phyloP scores from a whole-genome alignment of 2,329 filamentous ascomycete species.

The Botrytis hyacinthi region DNA sequence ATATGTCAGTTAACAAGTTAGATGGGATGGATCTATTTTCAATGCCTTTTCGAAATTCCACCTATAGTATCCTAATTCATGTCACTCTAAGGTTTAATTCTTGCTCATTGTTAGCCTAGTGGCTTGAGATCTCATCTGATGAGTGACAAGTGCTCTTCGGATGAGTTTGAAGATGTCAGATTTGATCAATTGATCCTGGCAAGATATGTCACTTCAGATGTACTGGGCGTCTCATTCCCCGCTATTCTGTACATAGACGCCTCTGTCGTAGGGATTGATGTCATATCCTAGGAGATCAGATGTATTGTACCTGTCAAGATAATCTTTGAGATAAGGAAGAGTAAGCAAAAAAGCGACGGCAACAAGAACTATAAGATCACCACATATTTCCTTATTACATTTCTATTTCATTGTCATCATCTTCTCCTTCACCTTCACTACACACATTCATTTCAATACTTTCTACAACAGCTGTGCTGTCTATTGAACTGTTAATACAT shows the following conservation, averaged over 20 bases:
- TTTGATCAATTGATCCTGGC: background rate
- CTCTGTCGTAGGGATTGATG: background rate
- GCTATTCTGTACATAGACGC: background rate
- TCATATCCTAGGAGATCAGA: background rate
- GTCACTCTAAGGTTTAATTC: background rate
- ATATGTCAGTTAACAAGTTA: background rate
- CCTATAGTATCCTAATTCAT: background rate
- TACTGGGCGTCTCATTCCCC: conserved; percentile 12
- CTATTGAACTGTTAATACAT: conserved; percentile 27
- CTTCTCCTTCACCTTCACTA: background rate
- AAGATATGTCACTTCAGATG: background rate
- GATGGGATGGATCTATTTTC: background rate
- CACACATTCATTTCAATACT: conserved; percentile 16
- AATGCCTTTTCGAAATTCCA: background rate
- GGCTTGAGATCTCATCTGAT: conserved; percentile 1
- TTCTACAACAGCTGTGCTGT: conserved; percentile 37
- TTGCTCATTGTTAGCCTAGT: background rate
- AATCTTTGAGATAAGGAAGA: background rate
- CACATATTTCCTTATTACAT: conserved; percentile 30
- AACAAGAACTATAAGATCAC: conserved; percentile 25
- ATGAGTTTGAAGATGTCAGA: background rate
- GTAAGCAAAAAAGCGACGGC: background rate
- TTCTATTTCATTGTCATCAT: conserved; percentile 25
- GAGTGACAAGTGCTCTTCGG: background rate
- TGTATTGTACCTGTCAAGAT: background rate